Evolutionary conservation across 495 filamentous ascomycete species (phyloP), one percentile per base, ranked within the genome.

Genomic region (Bathelium albidoporum): DNA sequence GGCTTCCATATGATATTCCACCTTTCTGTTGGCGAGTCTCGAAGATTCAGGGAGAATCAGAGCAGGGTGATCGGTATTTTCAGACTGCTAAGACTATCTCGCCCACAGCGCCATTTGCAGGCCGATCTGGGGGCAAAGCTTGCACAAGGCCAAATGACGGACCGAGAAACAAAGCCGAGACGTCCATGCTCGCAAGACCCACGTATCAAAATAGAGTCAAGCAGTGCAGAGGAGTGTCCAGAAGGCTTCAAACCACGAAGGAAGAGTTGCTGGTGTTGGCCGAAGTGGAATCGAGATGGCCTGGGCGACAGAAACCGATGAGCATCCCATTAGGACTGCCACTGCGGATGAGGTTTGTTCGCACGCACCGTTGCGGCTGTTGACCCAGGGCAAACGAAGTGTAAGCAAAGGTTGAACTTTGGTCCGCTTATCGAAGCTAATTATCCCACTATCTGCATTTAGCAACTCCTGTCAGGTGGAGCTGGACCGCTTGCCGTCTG

Each of bases 381-480:
- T 20, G 7, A 9, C 29, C 22, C 29, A 29, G n/a, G 29, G 49
- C 49, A 2, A 55, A 29, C 29, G 24, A 9, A 10, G 49, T 29
- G 49, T 55, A 55, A 55, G 49, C 12, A 29, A n/a, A n/a, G 49
- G 49, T 55, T 24, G n/a, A 29, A 55, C 49, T 55, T 55, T 55
- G 22, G 49, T 16, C 49, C 49, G 49, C 49, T 55, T 55, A 55
- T 14, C 3, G 49, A 28, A 24, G 49, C 5, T 55, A 55, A 29
- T 16, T 16, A 12, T 49, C 44, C 14, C 5, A 20, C 9, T 26
- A 55, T 24, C 49, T 26, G 11, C 44, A 5, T 11, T 55, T 2
- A 55, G 12, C 49, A 55, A 18, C 22, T 11, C 2, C 2, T 20
- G 10, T 11, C 24, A 2, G 24, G 24, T 55, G 22, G 14, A 39